Percentiles rank a stretch among this genome's conserved stretches.
These are phyloP conservation scores for Leccinum incarnatum DNA, from an alignment of 768 basidiomycete genomes.

Conservation along the genomic window DNA sequence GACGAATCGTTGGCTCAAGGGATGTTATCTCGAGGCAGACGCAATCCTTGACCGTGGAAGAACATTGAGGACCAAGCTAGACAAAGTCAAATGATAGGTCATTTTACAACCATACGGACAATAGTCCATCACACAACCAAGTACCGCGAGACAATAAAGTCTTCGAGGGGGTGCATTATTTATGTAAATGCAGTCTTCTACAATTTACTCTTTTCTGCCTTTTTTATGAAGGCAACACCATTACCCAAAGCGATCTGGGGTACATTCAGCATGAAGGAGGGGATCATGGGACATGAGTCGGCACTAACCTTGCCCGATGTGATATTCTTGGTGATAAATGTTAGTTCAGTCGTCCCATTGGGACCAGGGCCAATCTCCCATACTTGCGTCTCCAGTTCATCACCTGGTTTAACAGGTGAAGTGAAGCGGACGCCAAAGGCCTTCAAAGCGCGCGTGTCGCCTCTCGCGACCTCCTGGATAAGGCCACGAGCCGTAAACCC, in stretches of 20 bases:
- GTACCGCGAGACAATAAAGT: not conserved
- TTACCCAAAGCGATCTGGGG: conserved; percentile 51
- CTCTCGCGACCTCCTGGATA: conserved; percentile 58
- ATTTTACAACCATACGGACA: not conserved
- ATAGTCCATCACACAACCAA: not conserved
- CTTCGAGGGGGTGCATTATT: not conserved
- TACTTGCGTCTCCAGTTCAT: conserved; percentile 70
- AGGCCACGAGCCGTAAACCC: conserved; percentile 81
- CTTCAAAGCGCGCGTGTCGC: conserved; percentile 59
- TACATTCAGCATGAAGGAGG: not conserved
- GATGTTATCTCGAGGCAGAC: conserved; percentile 76
- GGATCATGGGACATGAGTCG: not conserved
- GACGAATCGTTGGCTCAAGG: conserved; percentile 84
- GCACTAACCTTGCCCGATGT: conserved; percentile 53
- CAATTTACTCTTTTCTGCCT: conserved; percentile 44
- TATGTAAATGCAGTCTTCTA: conserved; percentile 16
- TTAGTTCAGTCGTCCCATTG: conserved; percentile 53
- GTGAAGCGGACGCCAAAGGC: conserved; percentile 78
- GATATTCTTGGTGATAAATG: conserved; percentile 61
- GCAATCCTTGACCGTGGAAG: conserved; percentile 58
- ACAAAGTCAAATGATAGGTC: conserved; percentile 1
- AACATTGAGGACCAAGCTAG: conserved; percentile 38
- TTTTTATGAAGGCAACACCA: conserved; percentile 64
- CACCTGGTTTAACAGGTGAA: conserved; percentile 79
- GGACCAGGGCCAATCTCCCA: conserved; percentile 76